Base-by-base conservation (phyloP, 768 basidiomycete genomes). In the Termitomyces sp. region DNA sequence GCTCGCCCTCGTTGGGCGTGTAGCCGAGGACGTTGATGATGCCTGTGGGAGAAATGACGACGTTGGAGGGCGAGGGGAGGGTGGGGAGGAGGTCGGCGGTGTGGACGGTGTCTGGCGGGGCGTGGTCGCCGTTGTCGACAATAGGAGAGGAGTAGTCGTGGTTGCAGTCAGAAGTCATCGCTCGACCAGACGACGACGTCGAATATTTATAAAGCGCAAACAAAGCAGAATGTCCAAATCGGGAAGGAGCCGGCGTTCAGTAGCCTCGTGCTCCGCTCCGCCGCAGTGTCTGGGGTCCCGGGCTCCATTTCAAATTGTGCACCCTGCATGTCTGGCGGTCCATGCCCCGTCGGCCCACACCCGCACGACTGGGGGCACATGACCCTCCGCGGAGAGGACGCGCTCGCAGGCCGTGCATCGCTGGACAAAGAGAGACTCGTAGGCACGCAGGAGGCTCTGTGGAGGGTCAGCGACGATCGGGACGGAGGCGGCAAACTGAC, bases 301-400 rank as follows among this genome's bases (percentile, higher is more conserved):
- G 28, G 4, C 26, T 58, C 18, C 31, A 51, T 57, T 42, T 51
- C 49, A 55, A 33, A 58, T 37, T 29, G 22, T 44, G 54, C 62
- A 75, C 29, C 68, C 72, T 24, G 77, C 72, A 70, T 89, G 87
- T 57, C 79, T 74, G 3, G 78, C 72, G 60, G 76, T 74, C 84
- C 85, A 85, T 2, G 45, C 62, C 57, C 71, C 63, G 41, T 75
- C 72, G 24, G 68, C 71, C 81, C 81, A 87, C 28, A 80, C 64
- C 45, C 87, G 79, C 31, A 82, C 85, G 3, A 90, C 86, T 0
- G 88, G 84, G 1, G 89, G 90, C 8, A 87, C 75, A 66, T 90
- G 87, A 0, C 84, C 85, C 62, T 91, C 88, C 2, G 75, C 73
- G 0, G 86, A 86, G 22, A 90, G 70, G 28, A 91, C 84, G 18